These are phyloP conservation scores for Kurtzmaniella fragi DNA, from an alignment of 805 yeast genomes.

Conservation along the genomic window DNA sequence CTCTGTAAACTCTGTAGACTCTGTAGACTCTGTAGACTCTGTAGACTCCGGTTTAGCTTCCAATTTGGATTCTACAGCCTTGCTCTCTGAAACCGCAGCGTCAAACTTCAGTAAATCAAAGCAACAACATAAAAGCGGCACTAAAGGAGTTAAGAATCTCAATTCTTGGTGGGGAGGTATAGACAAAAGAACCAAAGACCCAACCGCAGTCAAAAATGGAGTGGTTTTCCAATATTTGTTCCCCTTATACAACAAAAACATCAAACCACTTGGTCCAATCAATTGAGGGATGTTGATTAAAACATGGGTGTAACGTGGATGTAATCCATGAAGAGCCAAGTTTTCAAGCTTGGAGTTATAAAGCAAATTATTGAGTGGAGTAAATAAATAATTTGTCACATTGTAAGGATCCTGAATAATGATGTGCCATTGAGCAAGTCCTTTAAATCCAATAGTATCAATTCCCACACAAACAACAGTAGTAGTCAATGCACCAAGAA, in stretches of 20 bases:
- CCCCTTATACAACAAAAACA: conserved; percentile 37
- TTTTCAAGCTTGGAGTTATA: conserved; percentile 64
- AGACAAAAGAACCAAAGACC: conserved; percentile 63
- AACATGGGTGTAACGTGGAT: conserved; percentile 70
- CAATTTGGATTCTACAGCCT: not conserved
- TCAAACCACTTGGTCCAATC: conserved; percentile 66
- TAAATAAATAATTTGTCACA: conserved; percentile 37
- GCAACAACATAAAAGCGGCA: conserved; percentile 65
- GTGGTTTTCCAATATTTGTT: conserved; percentile 42
- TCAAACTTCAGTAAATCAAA: conserved; percentile 37
- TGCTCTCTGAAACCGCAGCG: not conserved
- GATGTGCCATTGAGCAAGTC: not conserved
- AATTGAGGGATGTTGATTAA: conserved; percentile 74
- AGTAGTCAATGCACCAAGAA: conserved; percentile 28
- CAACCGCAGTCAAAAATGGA: conserved; percentile 53
- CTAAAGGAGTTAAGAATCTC: conserved; percentile 75
- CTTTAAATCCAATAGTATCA: conserved; percentile 49
- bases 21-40: too few relatives aligned
- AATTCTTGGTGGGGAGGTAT: conserved; percentile 88
- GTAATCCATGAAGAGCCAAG: conserved; percentile 76
- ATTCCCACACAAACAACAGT: conserved; percentile 35
- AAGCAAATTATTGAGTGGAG: conserved; percentile 73
- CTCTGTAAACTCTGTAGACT: not conserved
- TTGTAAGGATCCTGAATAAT: conserved; percentile 9
- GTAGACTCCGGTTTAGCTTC: not conserved